These are phyloP conservation scores for Candida endomychidarum DNA, from an alignment of 805 yeast genomes.

Conservation along the genomic window DNA sequence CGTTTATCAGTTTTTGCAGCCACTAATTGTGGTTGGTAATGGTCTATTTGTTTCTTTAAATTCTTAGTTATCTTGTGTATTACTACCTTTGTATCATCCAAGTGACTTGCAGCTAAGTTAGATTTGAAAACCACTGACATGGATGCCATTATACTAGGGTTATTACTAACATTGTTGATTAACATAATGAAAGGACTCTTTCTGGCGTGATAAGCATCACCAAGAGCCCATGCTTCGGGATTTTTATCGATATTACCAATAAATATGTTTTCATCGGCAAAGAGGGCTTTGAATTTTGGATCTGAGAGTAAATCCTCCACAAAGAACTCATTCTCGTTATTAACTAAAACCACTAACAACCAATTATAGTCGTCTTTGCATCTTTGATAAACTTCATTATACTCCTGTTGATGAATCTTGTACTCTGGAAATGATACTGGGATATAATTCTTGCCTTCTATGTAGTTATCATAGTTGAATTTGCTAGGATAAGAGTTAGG, in stretches of 20 bases:
- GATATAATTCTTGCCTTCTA: slow-evolving; percentile 12
- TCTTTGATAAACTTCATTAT: slow-evolving; percentile 28
- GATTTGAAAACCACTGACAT: slow-evolving; percentile 39
- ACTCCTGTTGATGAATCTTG: slow-evolving; percentile 1
- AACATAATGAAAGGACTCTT: slow-evolving; percentile 39
- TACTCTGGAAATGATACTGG: slow-evolving; percentile 20
- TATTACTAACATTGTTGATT: slow-evolving; percentile 35
- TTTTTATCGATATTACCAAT: slow-evolving; percentile 30
- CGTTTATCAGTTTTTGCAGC: slow-evolving; percentile 37
- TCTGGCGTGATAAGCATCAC: slow-evolving; percentile 27
- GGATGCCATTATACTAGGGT: slow-evolving; percentile 35
- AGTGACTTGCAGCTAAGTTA: slow-evolving; percentile 24
- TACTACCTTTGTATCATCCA: slow-evolving; percentile 14
- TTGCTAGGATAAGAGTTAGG: slow-evolving; percentile 21
- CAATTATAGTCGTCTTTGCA: slow-evolving; percentile 31
- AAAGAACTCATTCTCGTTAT: slow-evolving; percentile 25
- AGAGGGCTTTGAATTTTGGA: slow-evolving; percentile 29
- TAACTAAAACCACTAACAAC: slow-evolving; percentile 33
- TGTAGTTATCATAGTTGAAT: slow-evolving; percentile 27
- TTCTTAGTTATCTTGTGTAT: slow-evolving; percentile 26
- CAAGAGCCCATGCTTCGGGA: slow-evolving; percentile 41
- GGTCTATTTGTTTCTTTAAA: slow-evolving; percentile 24
- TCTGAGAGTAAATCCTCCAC: slow-evolving; percentile 24
- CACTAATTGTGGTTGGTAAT: slow-evolving; percentile 40
- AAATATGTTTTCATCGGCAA: slow-evolving; percentile 19